Conservation (phyloP, 2,329 filamentous ascomycete species). For the Ampelomyces quisqualis region DNA sequence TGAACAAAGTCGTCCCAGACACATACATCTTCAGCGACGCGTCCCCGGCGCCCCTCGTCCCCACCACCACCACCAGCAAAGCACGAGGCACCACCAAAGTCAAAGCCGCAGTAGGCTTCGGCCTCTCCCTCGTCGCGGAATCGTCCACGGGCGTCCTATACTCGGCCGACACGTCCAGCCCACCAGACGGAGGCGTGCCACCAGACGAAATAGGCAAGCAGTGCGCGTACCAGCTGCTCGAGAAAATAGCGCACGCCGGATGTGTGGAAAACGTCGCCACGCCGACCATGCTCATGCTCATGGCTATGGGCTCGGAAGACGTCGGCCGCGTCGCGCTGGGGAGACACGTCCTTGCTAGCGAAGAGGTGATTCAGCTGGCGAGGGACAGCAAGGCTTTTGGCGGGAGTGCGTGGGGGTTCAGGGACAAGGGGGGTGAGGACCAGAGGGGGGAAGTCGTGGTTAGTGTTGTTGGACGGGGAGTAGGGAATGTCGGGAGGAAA, state of each 20-base stretch:
- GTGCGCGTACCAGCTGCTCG: conserved; percentile 86
- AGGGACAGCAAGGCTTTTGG: conserved; percentile 88
- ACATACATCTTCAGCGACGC: conserved; percentile 82
- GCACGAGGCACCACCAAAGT: conserved; percentile 54
- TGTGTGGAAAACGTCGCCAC: conserved; percentile 74
- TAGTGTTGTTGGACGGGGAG: conserved; percentile 87
- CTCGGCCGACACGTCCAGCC: conserved; percentile 76
- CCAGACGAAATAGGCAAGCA: conserved; percentile 88
- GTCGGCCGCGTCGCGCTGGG: conserved; percentile 84
- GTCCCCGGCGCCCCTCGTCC: conserved; percentile 59
- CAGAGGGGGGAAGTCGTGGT: conserved; percentile 70
- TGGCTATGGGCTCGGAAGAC: conserved; percentile 98
- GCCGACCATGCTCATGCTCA: conserved; percentile 76
- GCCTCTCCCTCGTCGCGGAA: conserved; percentile 86
- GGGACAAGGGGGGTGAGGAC: conserved; percentile 56
- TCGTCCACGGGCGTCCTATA: conserved; percentile 85
- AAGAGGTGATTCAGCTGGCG: conserved; percentile 76
- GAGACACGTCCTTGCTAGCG: conserved; percentile 75
- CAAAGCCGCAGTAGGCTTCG: conserved; percentile 83
- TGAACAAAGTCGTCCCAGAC: conserved; percentile 81
- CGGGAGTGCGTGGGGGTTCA: conserved; percentile 84
- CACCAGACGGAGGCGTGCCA: conserved; percentile 75
- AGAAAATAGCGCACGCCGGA: conserved; percentile 78
- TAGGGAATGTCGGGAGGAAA: conserved; percentile 94
- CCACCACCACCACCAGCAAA: conserved; percentile 66